Conservation (phyloP, 2,329 filamentous ascomycete genomes). For the Pyrenophora tritici-repentis region DNA sequence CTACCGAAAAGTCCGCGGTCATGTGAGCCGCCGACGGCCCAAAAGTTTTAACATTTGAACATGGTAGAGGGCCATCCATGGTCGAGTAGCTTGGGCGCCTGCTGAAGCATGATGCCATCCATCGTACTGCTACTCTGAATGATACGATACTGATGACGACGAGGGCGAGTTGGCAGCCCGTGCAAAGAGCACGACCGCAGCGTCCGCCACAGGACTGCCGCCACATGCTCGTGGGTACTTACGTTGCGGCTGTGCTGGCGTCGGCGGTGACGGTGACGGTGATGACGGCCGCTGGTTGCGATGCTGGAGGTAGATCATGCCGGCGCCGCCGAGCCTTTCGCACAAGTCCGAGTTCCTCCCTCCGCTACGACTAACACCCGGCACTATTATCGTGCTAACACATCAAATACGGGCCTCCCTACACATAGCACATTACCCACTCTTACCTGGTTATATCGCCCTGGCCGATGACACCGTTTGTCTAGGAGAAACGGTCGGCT, state of each 20-base stretch:
- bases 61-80: conserved; percentile 21
- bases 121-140: conserved; percentile 9
- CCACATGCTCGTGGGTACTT: conserved; percentile 8
- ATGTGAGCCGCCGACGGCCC: conserved; percentile 41
- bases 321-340: conserved; percentile 31
- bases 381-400: conserved; percentile 8
- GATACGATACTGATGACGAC: conserved; percentile 9
- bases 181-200: too few relatives aligned
- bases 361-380: conserved; percentile 5
- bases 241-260: conserved; percentile 34
- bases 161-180: background rate
- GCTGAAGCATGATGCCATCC: conserved; percentile 38
- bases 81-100: conserved; percentile 44
- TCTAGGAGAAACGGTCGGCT: conserved; percentile 22
- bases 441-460: background rate
- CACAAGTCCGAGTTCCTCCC: conserved; percentile 7
- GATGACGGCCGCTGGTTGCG: conserved; percentile 1
- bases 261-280: conserved; percentile 23
- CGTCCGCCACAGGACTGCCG: conserved; percentile 6
- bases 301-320: conserved; percentile 24
- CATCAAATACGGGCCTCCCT: conserved; percentile 1
- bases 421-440: conserved; percentile 1
- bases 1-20: conserved; percentile 28
- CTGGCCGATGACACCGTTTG: conserved; percentile 26
- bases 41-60: conserved; percentile 18